Percentiles rank a stretch among this genome's conserved stretches.
phyloP scores from a whole-genome alignment of 768 basidiomycete genomes.

The Xerocomus brunneocitrinus region DNA sequence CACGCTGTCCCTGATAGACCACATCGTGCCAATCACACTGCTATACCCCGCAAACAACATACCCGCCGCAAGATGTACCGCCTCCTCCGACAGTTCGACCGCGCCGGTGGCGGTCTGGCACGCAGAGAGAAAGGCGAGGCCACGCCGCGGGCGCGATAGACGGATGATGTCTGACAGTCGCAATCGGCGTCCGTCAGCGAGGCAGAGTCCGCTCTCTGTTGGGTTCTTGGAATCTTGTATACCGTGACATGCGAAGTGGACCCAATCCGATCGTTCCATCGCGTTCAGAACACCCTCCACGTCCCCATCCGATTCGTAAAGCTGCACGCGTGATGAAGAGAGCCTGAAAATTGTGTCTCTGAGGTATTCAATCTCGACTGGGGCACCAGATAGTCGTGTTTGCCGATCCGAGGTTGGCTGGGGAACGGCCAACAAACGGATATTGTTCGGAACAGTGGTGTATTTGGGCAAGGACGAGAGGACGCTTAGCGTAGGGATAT shows the following conservation, averaged over 20 bases:
- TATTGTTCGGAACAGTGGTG: not conserved
- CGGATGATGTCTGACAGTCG: not conserved
- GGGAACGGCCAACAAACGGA: not conserved
- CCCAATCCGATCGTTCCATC: not conserved
- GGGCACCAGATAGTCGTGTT: not conserved
- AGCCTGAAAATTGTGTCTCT: not conserved
- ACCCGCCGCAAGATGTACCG: conserved; percentile 38
- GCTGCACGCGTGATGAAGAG: not conserved
- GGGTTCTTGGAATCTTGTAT: not conserved
- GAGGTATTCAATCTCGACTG: not conserved
- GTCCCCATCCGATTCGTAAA: not conserved
- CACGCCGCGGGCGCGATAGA: not conserved
- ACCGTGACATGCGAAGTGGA: not conserved
- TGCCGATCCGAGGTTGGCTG: not conserved
- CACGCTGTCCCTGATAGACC: conserved; percentile 36
- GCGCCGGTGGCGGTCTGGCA: not conserved
- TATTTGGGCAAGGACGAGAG: not conserved
- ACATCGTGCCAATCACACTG: conserved; percentile 41
- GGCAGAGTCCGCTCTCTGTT: not conserved
- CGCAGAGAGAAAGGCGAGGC: not conserved
- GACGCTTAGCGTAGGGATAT: not conserved
- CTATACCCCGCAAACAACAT: conserved; percentile 31
- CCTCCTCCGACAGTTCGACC: conserved; percentile 28
- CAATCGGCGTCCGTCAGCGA: not conserved
- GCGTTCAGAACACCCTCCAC: not conserved